phyloP scores from a whole-genome alignment of 768 basidiomycete genomes.

The Suillus fuscotomentosus region DNA sequence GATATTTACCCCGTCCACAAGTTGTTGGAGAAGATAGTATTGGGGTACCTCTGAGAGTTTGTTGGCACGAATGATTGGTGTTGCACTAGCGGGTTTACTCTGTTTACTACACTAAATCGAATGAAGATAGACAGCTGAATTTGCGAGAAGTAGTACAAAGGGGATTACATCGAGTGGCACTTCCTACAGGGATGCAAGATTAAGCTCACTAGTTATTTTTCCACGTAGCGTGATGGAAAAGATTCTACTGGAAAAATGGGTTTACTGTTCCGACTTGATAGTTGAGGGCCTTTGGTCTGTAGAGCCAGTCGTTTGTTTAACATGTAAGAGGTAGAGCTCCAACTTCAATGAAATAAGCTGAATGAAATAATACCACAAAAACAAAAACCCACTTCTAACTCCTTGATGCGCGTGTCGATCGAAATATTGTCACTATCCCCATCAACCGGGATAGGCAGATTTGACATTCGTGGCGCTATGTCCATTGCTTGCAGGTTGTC shows the following conservation, averaged over 20 bases:
- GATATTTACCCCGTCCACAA: neutral
- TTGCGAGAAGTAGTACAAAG: too few species aligned
- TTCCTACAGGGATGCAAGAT: too few species aligned
- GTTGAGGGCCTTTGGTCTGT: too few species aligned
- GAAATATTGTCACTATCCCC: neutral
- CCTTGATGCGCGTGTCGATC: neutral
- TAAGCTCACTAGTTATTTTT: too few species aligned
- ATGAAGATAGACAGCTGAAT: too few species aligned
- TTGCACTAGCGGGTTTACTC: neutral
- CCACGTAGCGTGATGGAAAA: too few species aligned
- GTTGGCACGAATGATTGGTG: neutral
- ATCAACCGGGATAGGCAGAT: neutral
- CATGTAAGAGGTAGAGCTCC: neutral
- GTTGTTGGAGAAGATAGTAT: neutral
- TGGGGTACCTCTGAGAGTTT: neutral
- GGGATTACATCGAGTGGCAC: too few species aligned
- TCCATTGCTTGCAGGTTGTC: conserved; percentile 17
- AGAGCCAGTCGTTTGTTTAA: too few species aligned
- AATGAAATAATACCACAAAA: neutral
- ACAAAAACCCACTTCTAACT: neutral
- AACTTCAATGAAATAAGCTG: neutral
- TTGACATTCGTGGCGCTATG: conserved; percentile 7
- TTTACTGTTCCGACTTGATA: too few species aligned
- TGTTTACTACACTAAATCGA: too few species aligned
- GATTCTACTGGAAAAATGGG: too few species aligned